These are phyloP conservation scores for Talaromyces stipitatus DNA, from an alignment of 495 filamentous ascomycete species.

Conservation along the genomic window DNA sequence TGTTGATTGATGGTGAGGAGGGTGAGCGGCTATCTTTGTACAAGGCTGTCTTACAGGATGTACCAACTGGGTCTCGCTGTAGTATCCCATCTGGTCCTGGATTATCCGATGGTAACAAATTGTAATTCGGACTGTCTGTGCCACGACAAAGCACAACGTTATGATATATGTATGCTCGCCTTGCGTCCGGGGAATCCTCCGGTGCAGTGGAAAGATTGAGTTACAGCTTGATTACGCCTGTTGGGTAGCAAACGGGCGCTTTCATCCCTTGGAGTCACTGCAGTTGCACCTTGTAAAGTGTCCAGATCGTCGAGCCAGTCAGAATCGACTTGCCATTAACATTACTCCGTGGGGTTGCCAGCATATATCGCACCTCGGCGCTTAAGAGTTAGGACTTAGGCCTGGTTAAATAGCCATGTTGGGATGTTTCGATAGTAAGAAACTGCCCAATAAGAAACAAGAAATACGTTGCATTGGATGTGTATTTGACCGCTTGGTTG, in stretches of 20 bases:
- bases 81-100: no score
- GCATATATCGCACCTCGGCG: not conserved
- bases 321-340: not conserved
- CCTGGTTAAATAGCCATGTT: no score
- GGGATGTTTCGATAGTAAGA: not conserved
- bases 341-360: not conserved
- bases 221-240: not conserved
- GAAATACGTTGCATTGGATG: not conserved
- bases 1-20: no score
- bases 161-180: no score
- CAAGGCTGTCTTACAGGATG: no score
- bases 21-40: no score
- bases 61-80: no score
- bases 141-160: not conserved
- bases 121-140: not conserved
- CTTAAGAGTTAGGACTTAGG: no score
- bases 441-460: not conserved
- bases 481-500: constrained; percentile 1
- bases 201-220: not conserved
- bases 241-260: not conserved
- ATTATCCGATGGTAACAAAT: not conserved
- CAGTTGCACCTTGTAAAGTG: not conserved
- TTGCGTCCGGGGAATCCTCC: not conserved
- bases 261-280: not conserved
- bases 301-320: not conserved